Evolutionary conservation across 1,284 basidiomycete genomes (phyloP).

Genomic region (Moesziomyces sp.): DNA sequence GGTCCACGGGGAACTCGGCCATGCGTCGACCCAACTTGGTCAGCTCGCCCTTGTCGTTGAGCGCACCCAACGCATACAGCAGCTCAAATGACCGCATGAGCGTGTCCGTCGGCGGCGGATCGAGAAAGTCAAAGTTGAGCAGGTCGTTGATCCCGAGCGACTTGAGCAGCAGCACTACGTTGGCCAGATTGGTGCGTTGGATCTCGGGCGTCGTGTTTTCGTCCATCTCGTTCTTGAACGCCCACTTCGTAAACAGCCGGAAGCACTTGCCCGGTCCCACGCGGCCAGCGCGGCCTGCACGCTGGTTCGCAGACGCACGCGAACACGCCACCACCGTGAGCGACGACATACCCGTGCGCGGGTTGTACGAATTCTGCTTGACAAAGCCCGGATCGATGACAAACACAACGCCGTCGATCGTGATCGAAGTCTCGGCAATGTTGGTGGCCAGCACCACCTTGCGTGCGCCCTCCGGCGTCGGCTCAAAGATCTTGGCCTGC

Average conservation of each 20-base stretch:
- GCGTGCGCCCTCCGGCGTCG: constrained; percentile 92
- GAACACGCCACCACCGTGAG: constrained; percentile 75
- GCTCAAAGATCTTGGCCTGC: constrained; percentile 99
- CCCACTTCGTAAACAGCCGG: constrained; percentile 78
- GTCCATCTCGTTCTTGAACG: constrained; percentile 74
- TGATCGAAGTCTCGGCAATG: constrained; percentile 76
- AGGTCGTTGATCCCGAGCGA: constrained; percentile 75
- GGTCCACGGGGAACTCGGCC: constrained; percentile 99
- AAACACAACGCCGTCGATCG: constrained; percentile 67
- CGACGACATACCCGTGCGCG: constrained; percentile 65
- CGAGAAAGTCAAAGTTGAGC: constrained; percentile 75
- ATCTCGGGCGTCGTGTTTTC: constrained; percentile 75
- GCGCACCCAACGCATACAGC: constrained; percentile 91
- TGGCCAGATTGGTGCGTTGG: constrained; percentile 71
- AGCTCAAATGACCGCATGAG: constrained; percentile 93
- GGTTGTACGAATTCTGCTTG: constrained; percentile 67
- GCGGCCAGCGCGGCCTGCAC: constrained; percentile 95
- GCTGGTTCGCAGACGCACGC: constrained; percentile 93
- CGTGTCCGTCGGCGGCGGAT: constrained; percentile 89
- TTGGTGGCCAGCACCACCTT: constrained; percentile 96
- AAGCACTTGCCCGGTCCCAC: constrained; percentile 99
- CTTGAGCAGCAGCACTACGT: constrained; percentile 75
- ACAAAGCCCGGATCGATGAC: constrained; percentile 67
- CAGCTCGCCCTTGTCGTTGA: constrained; percentile 94
- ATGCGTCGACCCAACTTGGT: constrained; percentile 95